A percentile compares a stretch with the other conserved stretches of the same genome.
Evolutionary conservation across 371 early-diverging fungal species (phyloP).

Genomic region (Mortierella sp.): DNA sequence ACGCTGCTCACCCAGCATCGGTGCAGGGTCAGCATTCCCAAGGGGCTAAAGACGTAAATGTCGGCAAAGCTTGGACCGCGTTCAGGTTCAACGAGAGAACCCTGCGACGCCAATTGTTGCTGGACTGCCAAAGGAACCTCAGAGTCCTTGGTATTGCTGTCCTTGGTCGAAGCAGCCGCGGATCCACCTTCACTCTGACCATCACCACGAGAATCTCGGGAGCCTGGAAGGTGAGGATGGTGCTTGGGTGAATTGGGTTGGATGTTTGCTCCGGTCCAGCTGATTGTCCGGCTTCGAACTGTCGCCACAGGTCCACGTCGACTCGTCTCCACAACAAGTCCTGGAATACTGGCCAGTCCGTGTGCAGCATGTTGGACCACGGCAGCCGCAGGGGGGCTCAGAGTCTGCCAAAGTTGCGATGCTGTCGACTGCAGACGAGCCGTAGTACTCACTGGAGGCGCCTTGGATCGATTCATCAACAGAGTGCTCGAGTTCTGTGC

Average conservation of each 20-base stretch:
- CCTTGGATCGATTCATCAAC: conserved; percentile 52
- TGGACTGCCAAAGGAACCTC: conserved; percentile 41
- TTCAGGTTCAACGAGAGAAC: conserved; percentile 38
- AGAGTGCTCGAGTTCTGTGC: conserved; percentile 39
- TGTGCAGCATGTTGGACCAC: conserved; percentile 55
- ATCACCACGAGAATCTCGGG: conserved; percentile 18
- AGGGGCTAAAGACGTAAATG: conserved; percentile 71
- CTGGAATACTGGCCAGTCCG: conserved; percentile 51
- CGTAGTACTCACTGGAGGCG: conserved; percentile 53
- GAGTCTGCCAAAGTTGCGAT: conserved; percentile 49
- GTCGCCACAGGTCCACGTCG: conserved; percentile 51
- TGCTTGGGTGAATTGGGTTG: conserved; percentile 16
- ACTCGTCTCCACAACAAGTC: conserved; percentile 49
- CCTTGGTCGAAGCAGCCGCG: neutral
- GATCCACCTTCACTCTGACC: conserved; percentile 9
- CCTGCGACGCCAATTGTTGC: conserved; percentile 49
- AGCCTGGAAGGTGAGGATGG: neutral
- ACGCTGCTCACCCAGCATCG: conserved; percentile 72
- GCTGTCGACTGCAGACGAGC: conserved; percentile 51
- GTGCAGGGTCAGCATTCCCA: conserved; percentile 69
- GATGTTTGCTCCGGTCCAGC: conserved; percentile 44
- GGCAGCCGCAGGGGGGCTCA: conserved; percentile 53
- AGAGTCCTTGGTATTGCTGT: conserved; percentile 8
- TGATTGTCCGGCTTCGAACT: conserved; percentile 50
- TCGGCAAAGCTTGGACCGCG: conserved; percentile 67